Percentiles rank a stretch among this genome's conserved stretches.
Conservation (phyloP, 2,329 filamentous ascomycete genomes). For the Venturia asperata region DNA sequence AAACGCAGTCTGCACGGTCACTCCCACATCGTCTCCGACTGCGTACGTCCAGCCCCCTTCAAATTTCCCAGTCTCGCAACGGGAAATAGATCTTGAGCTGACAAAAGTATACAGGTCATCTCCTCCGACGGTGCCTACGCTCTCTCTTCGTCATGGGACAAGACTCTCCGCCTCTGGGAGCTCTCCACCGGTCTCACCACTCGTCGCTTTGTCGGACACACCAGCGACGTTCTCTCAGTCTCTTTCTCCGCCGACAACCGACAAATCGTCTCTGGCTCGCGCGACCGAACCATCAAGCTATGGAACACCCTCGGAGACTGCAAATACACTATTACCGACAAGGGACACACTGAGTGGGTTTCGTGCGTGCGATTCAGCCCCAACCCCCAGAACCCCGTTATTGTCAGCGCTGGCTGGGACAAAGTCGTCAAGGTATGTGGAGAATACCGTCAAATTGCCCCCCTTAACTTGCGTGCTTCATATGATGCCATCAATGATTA, state of each 20-base stretch:
- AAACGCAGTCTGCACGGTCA: constrained; percentile 98
- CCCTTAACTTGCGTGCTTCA: constrained; percentile 34
- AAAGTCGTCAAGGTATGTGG: constrained; percentile 97
- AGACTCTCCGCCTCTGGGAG: constrained; percentile 99
- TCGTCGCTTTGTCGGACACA: constrained; percentile 97
- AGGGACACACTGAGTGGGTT: constrained; percentile 99
- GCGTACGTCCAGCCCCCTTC: constrained; percentile 59
- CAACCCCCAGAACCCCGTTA: constrained; percentile 99
- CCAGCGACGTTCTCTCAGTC: constrained; percentile 98
- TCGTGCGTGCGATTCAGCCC: constrained; percentile 99
- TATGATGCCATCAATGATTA: constrained; percentile 79
- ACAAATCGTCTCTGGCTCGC: constrained; percentile 97
- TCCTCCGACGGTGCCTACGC: constrained; percentile 99
- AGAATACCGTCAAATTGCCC: constrained; percentile 20
- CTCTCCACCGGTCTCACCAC: constrained; percentile 95
- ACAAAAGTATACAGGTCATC: constrained; percentile 64
- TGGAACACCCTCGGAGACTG: constrained; percentile 99
- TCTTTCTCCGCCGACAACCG: constrained; percentile 99
- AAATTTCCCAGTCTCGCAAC: not conserved
- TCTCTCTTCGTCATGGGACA: constrained; percentile 98
- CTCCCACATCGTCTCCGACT: constrained; percentile 99
- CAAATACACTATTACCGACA: constrained; percentile 99
- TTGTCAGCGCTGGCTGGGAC: constrained; percentile 97
- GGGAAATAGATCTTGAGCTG: constrained; percentile 12
- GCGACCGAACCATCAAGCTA: constrained; percentile 98